Evolutionary conservation across 2,329 filamentous ascomycete species (phyloP).

Genomic region (Corniculantispora saksenae): DNA sequence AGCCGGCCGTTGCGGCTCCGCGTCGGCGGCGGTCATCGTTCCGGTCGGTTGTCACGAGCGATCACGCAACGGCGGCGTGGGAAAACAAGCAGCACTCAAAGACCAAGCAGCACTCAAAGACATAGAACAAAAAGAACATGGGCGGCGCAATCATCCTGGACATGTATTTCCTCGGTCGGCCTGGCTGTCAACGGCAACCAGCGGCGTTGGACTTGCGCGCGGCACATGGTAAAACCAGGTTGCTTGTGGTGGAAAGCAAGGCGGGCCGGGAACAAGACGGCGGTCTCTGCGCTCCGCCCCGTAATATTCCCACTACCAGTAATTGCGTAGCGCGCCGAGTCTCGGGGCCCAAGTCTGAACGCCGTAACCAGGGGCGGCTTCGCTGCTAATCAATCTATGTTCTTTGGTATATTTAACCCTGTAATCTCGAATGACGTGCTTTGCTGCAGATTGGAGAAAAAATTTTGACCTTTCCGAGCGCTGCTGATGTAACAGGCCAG

Average conservation of each 20-base stretch:
- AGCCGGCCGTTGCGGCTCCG: not conserved
- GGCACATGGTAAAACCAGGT: not conserved
- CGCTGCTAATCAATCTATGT: not conserved
- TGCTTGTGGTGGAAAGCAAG: not conserved
- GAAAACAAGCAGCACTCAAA: not conserved
- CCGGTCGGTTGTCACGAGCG: not conserved
- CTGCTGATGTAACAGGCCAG: too few species aligned
- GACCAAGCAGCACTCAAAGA: not conserved
- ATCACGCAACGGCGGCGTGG: not conserved
- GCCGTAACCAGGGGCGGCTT: not conserved
- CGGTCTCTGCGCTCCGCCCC: not conserved
- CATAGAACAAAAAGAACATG: not conserved
- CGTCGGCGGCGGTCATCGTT: not conserved
- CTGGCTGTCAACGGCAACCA: too few species aligned
- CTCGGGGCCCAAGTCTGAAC: not conserved
- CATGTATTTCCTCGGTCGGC: not conserved
- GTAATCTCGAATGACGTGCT: not conserved
- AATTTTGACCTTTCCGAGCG: not conserved
- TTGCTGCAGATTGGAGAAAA: not conserved
- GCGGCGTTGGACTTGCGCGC: not conserved
- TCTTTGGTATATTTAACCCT: not conserved
- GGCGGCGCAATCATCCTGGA: not conserved
- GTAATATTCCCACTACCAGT: not conserved
- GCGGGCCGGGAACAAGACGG: constrained; percentile 8
- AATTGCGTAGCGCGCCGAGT: not conserved